Evolutionary conservation across 2,329 filamentous ascomycete genomes (phyloP).

Genomic region (Blastomyces gilchristii): DNA sequence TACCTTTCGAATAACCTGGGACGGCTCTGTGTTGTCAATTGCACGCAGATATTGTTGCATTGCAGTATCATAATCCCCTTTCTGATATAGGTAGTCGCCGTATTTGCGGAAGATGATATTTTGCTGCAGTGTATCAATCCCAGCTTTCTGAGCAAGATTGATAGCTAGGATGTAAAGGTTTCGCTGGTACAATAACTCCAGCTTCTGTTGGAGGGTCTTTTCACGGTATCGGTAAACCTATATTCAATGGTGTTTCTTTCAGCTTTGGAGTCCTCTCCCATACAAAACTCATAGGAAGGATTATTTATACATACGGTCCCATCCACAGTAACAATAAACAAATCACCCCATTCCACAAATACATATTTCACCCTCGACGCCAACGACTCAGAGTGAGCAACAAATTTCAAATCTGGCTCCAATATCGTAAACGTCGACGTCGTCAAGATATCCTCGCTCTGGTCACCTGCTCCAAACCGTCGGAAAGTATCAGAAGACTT

Average conservation of each 20-base stretch:
- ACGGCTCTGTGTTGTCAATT: constrained; percentile 91
- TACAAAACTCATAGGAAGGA: not conserved
- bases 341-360: constrained; percentile 79
- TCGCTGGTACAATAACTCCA: constrained; percentile 87
- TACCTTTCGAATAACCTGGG: constrained; percentile 88
- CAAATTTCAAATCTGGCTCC: constrained; percentile 82
- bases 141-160: constrained; percentile 80
- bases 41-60: constrained; percentile 98
- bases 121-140: constrained; percentile 68
- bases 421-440: constrained; percentile 81
- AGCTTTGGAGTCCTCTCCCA: not conserved
- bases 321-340: constrained; percentile 83
- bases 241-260: constrained; percentile 11
- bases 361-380: constrained; percentile 68
- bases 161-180: constrained; percentile 89
- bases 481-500: constrained; percentile 55
- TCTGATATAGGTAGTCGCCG: constrained; percentile 88
- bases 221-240: constrained; percentile 82
- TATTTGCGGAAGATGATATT: constrained; percentile 89
- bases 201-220: constrained; percentile 76
- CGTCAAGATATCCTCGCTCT: constrained; percentile 69
- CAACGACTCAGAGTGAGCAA: constrained; percentile 80
- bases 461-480: constrained; percentile 60
- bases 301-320: constrained; percentile 57
- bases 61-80: constrained; percentile 92